Conservation (phyloP, 83 land plant species). For the Picea abies region DNA sequence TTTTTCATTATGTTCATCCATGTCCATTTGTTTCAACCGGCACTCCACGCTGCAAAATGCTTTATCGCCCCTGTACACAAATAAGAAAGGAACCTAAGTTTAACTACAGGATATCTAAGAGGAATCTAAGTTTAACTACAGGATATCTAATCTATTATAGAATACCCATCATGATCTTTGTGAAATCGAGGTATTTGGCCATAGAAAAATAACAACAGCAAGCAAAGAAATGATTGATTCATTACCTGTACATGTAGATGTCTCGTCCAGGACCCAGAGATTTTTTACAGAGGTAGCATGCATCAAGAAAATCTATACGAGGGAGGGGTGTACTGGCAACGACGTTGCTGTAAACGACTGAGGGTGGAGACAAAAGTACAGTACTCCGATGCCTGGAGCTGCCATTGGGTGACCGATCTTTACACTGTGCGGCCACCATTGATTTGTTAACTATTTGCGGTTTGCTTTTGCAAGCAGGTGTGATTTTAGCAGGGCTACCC, state of each 20-base stretch:
- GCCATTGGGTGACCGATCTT: neutral
- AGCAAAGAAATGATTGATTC: neutral
- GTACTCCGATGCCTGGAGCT: neutral
- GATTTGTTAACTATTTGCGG: slow-evolving; percentile 1
- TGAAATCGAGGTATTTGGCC: too few species aligned
- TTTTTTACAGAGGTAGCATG: neutral
- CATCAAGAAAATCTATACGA: slow-evolving; percentile 6
- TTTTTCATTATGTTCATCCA: neutral
- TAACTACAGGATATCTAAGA: neutral
- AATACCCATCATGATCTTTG: too few species aligned
- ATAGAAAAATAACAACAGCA: neutral
- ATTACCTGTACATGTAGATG: slow-evolving; percentile 11
- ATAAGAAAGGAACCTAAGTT: neutral
- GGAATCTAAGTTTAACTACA: too few species aligned
- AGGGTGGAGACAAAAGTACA: too few species aligned
- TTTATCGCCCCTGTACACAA: slow-evolving; percentile 10
- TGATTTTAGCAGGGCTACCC: too few species aligned
- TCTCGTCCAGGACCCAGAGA: slow-evolving; percentile 8
- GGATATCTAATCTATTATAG: too few species aligned
- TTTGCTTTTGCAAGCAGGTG: neutral
- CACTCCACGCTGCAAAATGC: slow-evolving; percentile 18
- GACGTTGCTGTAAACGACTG: neutral
- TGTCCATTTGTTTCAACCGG: slow-evolving; percentile 5
- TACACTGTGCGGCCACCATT: neutral
- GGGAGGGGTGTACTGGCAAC: neutral